Evolutionary conservation across 768 basidiomycete species (phyloP).

Genomic region (Epithele typhae): DNA sequence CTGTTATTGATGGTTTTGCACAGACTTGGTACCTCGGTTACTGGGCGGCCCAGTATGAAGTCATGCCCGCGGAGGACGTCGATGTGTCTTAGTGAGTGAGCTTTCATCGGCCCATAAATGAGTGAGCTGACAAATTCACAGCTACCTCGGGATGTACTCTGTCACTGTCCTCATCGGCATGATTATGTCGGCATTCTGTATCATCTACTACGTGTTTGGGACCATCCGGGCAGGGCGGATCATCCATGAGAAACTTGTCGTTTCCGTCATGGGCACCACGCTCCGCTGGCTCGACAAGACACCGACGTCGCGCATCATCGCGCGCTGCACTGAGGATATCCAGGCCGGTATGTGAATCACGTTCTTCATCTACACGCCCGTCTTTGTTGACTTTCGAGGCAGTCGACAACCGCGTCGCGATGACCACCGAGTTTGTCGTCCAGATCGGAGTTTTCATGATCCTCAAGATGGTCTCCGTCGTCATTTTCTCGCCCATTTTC

Average conservation of each 20-base stretch:
- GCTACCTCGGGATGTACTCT: conserved; percentile 27
- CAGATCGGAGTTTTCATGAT: conserved; percentile 32
- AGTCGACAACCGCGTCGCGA: conserved; percentile 34
- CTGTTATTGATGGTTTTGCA: conserved; percentile 6
- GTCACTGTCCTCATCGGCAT: conserved; percentile 13
- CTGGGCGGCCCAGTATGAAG: conserved; percentile 40
- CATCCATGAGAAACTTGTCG: conserved; percentile 49
- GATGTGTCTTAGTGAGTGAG: conserved; percentile 29
- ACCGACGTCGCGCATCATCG: conserved; percentile 44
- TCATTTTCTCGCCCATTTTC: conserved; percentile 38
- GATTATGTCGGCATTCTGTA: too few relatives aligned
- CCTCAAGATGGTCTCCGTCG: conserved; percentile 34
- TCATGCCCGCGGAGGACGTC: conserved; percentile 29
- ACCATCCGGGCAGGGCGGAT: conserved; percentile 47
- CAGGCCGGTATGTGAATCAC: conserved; percentile 2
- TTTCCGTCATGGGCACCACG: conserved; percentile 48
- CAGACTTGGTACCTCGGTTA: conserved; percentile 38
- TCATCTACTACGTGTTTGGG: conserved; percentile 27
- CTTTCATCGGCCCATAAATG: not conserved
- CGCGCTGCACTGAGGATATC: conserved; percentile 18
- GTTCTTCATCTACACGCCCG: conserved; percentile 25
- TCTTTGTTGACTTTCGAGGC: conserved; percentile 19
- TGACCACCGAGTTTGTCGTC: conserved; percentile 20
- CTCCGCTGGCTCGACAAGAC: conserved; percentile 45
- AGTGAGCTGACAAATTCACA: not conserved